Evolutionary conservation across 345 rosid species (phyloP), one percentile per base, ranked within the genome.

Genomic region (Salix purpurea): DNA sequence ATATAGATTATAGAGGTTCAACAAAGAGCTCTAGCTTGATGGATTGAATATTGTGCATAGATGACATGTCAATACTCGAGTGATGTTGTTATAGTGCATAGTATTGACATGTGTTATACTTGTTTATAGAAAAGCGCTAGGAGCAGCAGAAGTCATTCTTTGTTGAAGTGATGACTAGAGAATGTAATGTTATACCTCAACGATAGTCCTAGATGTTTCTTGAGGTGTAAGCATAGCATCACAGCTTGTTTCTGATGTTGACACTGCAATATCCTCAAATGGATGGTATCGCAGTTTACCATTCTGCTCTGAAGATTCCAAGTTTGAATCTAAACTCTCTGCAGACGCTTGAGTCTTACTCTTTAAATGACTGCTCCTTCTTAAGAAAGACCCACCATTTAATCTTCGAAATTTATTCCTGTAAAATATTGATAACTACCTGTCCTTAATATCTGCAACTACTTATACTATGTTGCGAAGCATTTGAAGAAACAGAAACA

Each of bases 201-300:
- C 89, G 71, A 92, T 80, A 19, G 98, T 93, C 88, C 97, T 86
- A 60, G 90, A 79, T 65, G 88, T 91, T 88, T 96, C 98, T 48
- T 91, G 88, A 74, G 91, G 81, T 2, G 97, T 82, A 72, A 91
- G 98, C 76, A 80, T 82, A 23, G 87, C 88, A 48, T 86, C 92
- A 69, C 71, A 87, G 32, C 70, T 65, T 62, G 68, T 86, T 58
- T 78, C 79, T 23, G 89, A 85, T 4, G 75, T 76, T 24, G 88
- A 80, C 67, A 84, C 89, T 14, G 85, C 87, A 58, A 96, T 84
- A 26, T 92, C 97, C 89, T 96, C 99, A 72, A 85, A 91, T 1
- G 98, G 98, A 84, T 96, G 98, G 79, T 92, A 93, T 28, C 73
- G 79, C 3, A 81, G 42, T 79, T 77, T 81, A 24, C 84, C 89